Evolutionary conservation across 495 filamentous ascomycete genomes (phyloP).

Genomic region (Copromyces sp.): DNA sequence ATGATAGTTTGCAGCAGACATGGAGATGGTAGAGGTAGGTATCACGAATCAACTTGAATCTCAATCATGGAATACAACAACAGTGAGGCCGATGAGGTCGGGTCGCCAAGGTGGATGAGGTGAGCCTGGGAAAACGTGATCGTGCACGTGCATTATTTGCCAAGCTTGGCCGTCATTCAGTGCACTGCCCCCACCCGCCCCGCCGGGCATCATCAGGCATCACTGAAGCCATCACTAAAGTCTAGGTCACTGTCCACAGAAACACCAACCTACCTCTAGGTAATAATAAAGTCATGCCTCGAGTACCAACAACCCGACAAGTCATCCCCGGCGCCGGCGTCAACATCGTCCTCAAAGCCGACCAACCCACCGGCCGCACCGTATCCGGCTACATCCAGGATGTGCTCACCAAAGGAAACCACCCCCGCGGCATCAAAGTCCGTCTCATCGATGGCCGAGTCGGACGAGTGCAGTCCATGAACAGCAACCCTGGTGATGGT

Average conservation of each 20-base stretch:
- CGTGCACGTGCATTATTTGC: not conserved
- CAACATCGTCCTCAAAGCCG: conserved; percentile 59
- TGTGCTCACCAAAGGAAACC: conserved; percentile 57
- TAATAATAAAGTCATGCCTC: conserved; percentile 6
- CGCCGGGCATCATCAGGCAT: not conserved
- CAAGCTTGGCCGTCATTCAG: not conserved
- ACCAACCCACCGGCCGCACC: conserved; percentile 60
- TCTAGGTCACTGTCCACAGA: too few species aligned
- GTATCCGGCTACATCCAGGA: conserved; percentile 51
- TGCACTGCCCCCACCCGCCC: not conserved
- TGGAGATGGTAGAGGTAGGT: not conserved
- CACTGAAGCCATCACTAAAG: not conserved
- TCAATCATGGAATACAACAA: not conserved
- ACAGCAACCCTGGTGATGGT: conserved; percentile 10
- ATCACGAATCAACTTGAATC: not conserved
- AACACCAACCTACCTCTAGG: not conserved
- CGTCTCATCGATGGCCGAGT: conserved; percentile 55
- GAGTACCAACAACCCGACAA: conserved; percentile 39
- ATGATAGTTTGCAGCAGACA: not conserved
- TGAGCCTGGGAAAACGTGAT: not conserved
- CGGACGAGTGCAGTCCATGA: conserved; percentile 55
- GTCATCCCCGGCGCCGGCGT: conserved; percentile 49
- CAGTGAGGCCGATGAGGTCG: not conserved
- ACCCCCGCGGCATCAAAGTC: conserved; percentile 70
- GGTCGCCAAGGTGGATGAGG: not conserved